Conservation (phyloP, 257 asterid species). For the Rhazya stricta region DNA sequence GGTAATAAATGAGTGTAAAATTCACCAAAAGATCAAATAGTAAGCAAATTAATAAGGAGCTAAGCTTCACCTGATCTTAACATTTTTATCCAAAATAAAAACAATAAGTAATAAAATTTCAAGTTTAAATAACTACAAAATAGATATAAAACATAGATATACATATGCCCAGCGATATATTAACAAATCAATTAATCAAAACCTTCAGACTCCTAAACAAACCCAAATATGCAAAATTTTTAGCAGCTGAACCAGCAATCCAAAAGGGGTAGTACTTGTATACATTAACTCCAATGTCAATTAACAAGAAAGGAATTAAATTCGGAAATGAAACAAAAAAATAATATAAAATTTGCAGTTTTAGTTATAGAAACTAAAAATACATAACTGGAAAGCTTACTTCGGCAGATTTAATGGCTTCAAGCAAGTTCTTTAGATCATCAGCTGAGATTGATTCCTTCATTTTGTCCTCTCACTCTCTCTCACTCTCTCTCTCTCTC, state of each 20-base stretch:
- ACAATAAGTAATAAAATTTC: not conserved
- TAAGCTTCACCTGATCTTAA: not conserved
- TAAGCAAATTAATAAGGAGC: not conserved
- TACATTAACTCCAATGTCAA: not conserved
- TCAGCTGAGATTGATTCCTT: constrained; percentile 33
- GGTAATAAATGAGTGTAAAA: not conserved
- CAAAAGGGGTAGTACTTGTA: no score
- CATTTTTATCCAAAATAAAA: not conserved
- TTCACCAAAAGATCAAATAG: not conserved
- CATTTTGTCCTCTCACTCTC: constrained; percentile 28
- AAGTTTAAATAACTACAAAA: not conserved
- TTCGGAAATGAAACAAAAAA: constrained; percentile 3
- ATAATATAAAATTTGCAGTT: not conserved
- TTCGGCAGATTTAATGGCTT: constrained; percentile 64
- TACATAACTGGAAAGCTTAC: constrained; percentile 32
- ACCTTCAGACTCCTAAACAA: not conserved
- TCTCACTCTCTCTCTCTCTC: constrained; percentile 9
- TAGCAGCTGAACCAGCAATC: not conserved
- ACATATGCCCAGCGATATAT: not conserved
- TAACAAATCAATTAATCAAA: not conserved
- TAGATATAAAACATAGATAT: not conserved
- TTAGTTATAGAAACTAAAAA: constrained; percentile 4
- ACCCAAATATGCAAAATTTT: not conserved
- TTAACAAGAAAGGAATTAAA: constrained; percentile 2
- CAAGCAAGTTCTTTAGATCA: constrained; percentile 46